Percentiles rank a stretch among this genome's conserved stretches.
Evolutionary conservation across 2,329 filamentous ascomycete species (phyloP).

Genomic region (Ceratocystis huliohia): DNA sequence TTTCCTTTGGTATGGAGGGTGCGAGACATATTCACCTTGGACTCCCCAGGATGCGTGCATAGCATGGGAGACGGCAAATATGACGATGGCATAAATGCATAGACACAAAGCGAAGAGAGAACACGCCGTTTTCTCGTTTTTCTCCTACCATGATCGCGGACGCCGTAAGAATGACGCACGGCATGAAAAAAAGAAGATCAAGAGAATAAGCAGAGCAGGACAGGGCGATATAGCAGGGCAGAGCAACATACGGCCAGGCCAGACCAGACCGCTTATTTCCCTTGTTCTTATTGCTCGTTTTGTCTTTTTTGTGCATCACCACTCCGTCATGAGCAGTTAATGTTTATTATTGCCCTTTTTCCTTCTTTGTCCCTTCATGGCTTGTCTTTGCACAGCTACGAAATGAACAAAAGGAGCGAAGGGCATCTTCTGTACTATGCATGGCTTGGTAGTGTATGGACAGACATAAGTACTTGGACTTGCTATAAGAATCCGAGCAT

Average conservation of each 20-base stretch:
- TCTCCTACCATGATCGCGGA: not conserved
- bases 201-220: not conserved
- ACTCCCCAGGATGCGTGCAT: no score
- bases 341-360: not conserved
- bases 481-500: not conserved
- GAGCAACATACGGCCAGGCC: not conserved
- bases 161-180: not conserved
- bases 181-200: not conserved
- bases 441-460: not conserved
- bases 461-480: not conserved
- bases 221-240: not conserved
- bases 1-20: not conserved
- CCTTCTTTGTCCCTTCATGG: not conserved
- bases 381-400: not conserved
- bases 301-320: not conserved
- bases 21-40: not conserved
- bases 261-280: not conserved
- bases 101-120: not conserved
- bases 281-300: not conserved
- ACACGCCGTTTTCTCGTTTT: not conserved
- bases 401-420: not conserved
- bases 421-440: slow-evolving; percentile 4
- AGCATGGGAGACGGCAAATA: not conserved
- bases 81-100: not conserved
- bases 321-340: not conserved